Evolutionary conservation across 163 green algal species (phyloP).

Genomic region (Prototheca cutis): DNA sequence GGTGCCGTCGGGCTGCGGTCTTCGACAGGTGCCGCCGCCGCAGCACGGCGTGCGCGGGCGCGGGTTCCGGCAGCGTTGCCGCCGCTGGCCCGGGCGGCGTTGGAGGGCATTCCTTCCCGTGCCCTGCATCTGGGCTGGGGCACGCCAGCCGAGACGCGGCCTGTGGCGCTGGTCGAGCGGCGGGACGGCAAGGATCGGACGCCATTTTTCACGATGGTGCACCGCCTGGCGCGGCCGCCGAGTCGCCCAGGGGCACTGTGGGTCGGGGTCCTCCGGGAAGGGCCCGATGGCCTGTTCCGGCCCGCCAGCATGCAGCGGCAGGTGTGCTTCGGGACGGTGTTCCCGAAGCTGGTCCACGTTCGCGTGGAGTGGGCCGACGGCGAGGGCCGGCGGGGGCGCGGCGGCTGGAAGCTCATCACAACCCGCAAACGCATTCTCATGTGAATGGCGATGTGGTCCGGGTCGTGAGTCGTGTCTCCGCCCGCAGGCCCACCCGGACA

Average conservation of each 20-base stretch:
- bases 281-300: constrained; percentile 34
- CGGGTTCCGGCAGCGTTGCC: constrained; percentile 43
- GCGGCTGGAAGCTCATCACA: constrained; percentile 48
- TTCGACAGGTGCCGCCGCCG: not conserved
- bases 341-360: constrained; percentile 35
- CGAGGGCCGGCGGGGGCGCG: not conserved
- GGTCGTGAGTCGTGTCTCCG: too few relatives aligned
- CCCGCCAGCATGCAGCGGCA: constrained; percentile 7
- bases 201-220: constrained; percentile 46
- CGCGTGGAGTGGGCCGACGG: constrained; percentile 29
- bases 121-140: constrained; percentile 20
- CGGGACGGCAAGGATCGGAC: constrained; percentile 6
- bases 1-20: not conserved
- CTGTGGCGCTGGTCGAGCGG: constrained; percentile 21
- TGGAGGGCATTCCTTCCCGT: constrained; percentile 12
- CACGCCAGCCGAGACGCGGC: constrained; percentile 15
- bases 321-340: constrained; percentile 38
- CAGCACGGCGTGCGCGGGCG: not conserved
- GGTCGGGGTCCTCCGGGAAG: constrained; percentile 44
- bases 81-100: constrained; percentile 67
- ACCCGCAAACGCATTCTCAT: constrained; percentile 39
- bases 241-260: constrained; percentile 20
- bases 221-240: constrained; percentile 30
- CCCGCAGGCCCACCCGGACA: too few relatives aligned
- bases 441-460: not conserved